Percentiles rank a stretch among this genome's conserved stretches.
phyloP scores from a whole-genome alignment of 1,284 basidiomycete species.

The Trichosporon coremiiforme region DNA sequence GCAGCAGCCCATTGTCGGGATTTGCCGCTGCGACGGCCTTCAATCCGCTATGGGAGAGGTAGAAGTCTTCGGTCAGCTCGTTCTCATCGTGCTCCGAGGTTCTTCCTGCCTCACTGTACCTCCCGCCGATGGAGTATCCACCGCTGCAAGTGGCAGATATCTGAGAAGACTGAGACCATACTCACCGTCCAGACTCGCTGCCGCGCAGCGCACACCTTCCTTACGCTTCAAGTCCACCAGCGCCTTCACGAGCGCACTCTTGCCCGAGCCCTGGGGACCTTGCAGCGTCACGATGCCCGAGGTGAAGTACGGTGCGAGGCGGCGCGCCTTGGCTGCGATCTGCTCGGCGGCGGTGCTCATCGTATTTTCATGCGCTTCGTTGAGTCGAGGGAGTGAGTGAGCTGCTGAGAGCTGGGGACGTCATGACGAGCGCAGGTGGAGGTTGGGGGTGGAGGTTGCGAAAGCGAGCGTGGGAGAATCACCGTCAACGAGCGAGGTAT shows the following conservation, averaged over 20 bases:
- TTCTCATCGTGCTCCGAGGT: too few species aligned
- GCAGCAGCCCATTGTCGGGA: constrained; percentile 44
- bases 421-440: too few species aligned
- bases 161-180: not conserved
- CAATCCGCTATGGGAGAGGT: constrained; percentile 42
- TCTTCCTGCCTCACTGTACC: too few species aligned
- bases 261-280: constrained; percentile 35
- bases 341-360: constrained; percentile 8
- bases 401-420: too few species aligned
- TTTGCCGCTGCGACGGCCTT: constrained; percentile 38
- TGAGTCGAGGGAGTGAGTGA: too few species aligned
- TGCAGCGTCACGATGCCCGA: constrained; percentile 31
- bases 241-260: constrained; percentile 31
- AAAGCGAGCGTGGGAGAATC: too few species aligned
- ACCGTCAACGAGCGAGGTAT: too few species aligned
- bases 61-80: constrained; percentile 41
- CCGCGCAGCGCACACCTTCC: constrained; percentile 27
- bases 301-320: constrained; percentile 3
- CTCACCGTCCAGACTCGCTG: constrained; percentile 34
- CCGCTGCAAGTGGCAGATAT: too few species aligned
- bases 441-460: too few species aligned
- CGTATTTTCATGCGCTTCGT: too few species aligned
- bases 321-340: constrained; percentile 6
- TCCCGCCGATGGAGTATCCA: too few species aligned
- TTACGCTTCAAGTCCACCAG: constrained; percentile 25